phyloP scores from a whole-genome alignment of 2,329 filamentous ascomycete species.

The Zasmidium angulare region DNA sequence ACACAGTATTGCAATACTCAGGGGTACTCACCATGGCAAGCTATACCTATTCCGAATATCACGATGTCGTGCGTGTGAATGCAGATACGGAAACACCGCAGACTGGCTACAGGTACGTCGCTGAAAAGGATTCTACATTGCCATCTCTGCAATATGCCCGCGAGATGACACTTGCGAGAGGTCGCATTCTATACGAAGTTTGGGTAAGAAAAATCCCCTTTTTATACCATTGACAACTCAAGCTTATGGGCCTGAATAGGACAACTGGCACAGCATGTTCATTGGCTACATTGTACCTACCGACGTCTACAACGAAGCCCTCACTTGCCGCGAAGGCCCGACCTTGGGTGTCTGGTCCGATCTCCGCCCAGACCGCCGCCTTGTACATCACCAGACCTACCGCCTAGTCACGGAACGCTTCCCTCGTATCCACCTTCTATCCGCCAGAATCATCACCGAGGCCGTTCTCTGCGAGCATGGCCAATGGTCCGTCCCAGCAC shows the following conservation, averaged over 20 bases:
- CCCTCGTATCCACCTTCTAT: slow-evolving; percentile 8
- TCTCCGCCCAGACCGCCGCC: slow-evolving; percentile 1
- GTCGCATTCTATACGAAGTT: slow-evolving; percentile 19
- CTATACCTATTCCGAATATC: background rate
- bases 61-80: slow-evolving; percentile 2
- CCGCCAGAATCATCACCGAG: slow-evolving; percentile 13
- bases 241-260: background rate
- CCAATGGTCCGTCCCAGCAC: background rate
- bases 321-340: slow-evolving; percentile 1
- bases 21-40: background rate
- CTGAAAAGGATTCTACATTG: background rate
- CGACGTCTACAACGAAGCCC: slow-evolving; percentile 8
- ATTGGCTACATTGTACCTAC: slow-evolving; percentile 14
- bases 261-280: slow-evolving; percentile 4
- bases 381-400: background rate
- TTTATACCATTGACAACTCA: background rate
- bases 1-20: no score
- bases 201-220: background rate
- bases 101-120: background rate
- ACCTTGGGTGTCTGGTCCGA: slow-evolving; percentile 1
- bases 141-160: slow-evolving; percentile 13
- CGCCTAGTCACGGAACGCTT: slow-evolving; percentile 14
- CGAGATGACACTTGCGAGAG: slow-evolving; percentile 16
- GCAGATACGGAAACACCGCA: background rate
- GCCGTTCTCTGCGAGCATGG: background rate